Conservation (phyloP, 768 basidiomycete genomes). For the Sarcodon aspratus region DNA sequence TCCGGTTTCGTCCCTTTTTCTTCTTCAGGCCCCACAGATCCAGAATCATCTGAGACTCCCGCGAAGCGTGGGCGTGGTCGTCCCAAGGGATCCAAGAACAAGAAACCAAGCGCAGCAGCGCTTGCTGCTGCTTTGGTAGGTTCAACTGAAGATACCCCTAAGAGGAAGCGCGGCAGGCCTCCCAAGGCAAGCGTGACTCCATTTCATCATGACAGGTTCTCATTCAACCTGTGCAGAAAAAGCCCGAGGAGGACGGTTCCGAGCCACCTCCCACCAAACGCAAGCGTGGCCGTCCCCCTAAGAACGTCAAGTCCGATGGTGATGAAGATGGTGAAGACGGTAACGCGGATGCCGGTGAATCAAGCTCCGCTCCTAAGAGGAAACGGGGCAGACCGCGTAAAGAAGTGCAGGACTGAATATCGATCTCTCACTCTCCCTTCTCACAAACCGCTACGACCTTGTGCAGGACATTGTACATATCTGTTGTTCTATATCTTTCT, state of each 20-base stretch:
- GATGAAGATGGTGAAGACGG: conserved; percentile 26
- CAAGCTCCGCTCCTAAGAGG: conserved; percentile 37
- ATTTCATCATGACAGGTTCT: conserved; percentile 11
- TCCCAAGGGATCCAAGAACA: conserved; percentile 82
- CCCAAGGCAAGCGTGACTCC: conserved; percentile 39
- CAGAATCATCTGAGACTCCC: conserved; percentile 22
- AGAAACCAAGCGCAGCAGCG: conserved; percentile 30
- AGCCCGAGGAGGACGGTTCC: conserved; percentile 30
- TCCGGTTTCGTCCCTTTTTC: not conserved
- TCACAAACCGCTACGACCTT: not conserved
- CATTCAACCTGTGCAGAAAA: conserved; percentile 26
- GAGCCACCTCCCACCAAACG: conserved; percentile 38
- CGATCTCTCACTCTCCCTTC: not conserved
- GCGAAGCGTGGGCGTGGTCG: conserved; percentile 77
- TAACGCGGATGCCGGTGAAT: conserved; percentile 30
- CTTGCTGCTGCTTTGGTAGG: conserved; percentile 16
- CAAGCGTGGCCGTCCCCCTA: conserved; percentile 67
- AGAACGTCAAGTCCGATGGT: conserved; percentile 41
- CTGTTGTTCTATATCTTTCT: not conserved
- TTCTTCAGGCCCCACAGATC: conserved; percentile 5
- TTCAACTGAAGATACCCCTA: conserved; percentile 14
- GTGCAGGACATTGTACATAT: not conserved
- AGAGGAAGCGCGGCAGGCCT: conserved; percentile 55
- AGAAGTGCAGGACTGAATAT: conserved; percentile 6
- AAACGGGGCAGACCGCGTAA: conserved; percentile 66